Conservation (phyloP, 2,329 filamentous ascomycete species). For the Stylonectria norvegica region DNA sequence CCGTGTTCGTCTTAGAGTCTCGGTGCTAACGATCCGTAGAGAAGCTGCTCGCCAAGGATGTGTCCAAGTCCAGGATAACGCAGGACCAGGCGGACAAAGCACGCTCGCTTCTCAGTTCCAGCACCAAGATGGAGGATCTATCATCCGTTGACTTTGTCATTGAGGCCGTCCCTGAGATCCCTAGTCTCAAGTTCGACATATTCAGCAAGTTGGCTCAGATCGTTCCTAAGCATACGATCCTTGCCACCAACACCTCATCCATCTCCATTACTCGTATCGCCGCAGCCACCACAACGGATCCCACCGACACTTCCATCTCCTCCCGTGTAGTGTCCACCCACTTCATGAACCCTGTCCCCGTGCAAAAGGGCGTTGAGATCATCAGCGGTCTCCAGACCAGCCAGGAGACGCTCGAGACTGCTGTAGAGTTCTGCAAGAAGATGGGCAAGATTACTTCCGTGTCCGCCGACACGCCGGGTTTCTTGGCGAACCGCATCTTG, state of each 20-base stretch:
- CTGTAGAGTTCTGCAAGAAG: conserved; percentile 78
- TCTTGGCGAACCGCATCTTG: conserved; percentile 91
- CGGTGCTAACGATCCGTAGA: conserved; percentile 49
- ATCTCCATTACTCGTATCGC: conserved; percentile 97
- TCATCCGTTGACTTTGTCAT: conserved; percentile 92
- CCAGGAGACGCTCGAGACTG: conserved; percentile 72
- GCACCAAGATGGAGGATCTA: conserved; percentile 72
- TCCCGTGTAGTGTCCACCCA: conserved; percentile 92
- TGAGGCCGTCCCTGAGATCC: conserved; percentile 93
- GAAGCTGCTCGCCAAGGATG: conserved; percentile 89
- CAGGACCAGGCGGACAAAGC: conserved; percentile 74
- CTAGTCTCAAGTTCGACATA: conserved; percentile 80
- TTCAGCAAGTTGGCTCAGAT: conserved; percentile 80
- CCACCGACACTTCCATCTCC: conserved; percentile 74
- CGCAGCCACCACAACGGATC: conserved; percentile 74
- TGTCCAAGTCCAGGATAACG: conserved; percentile 80
- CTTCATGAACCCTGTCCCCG: conserved; percentile 98
- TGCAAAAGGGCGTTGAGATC: conserved; percentile 97
- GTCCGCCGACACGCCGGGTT: conserved; percentile 87
- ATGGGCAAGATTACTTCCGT: conserved; percentile 92
- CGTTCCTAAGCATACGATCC: conserved; percentile 78
- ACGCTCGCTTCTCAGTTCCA: conserved; percentile 64
- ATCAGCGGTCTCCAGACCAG: conserved; percentile 93
- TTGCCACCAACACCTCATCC: conserved; percentile 97
- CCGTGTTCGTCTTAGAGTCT: neutral